Percentiles rank a stretch among this genome's conserved stretches.
Conservation (phyloP, 2,329 filamentous ascomycete species). For the Penicillium digitatum region DNA sequence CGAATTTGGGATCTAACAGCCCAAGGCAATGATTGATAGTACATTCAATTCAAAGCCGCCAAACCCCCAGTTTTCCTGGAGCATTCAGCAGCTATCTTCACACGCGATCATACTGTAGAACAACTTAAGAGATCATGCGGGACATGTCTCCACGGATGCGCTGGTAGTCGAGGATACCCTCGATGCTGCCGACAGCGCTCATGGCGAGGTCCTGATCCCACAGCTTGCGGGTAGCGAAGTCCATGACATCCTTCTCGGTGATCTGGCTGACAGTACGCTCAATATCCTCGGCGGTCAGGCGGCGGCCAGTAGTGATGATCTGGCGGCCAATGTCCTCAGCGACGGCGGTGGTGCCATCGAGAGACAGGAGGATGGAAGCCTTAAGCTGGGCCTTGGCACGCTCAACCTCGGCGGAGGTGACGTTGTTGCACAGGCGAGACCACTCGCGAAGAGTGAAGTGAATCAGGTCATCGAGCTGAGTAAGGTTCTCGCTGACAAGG, state of each 20-base stretch:
- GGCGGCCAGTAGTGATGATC: constrained; percentile 93
- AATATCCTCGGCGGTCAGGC: constrained; percentile 87
- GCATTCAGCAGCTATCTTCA: constrained; percentile 19
- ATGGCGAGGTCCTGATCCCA: constrained; percentile 98
- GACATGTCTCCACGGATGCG: constrained; percentile 73
- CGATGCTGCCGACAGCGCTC: constrained; percentile 87
- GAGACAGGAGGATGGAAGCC: constrained; percentile 92
- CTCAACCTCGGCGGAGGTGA: constrained; percentile 87
- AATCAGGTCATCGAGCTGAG: constrained; percentile 85
- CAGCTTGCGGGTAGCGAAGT: constrained; percentile 88
- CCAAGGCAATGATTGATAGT: constrained; percentile 31
- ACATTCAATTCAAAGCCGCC: constrained; percentile 26
- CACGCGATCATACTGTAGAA: constrained; percentile 18
- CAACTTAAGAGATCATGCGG: constrained; percentile 55
- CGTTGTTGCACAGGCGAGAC: constrained; percentile 87
- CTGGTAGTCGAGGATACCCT: constrained; percentile 62
- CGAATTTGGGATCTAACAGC: constrained; percentile 27
- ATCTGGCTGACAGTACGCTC: constrained; percentile 86
- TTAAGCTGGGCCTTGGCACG: constrained; percentile 99
- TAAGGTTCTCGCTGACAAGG: constrained; percentile 85
- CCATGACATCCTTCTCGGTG: constrained; percentile 94
- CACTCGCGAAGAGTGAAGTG: constrained; percentile 99
- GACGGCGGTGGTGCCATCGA: constrained; percentile 94
- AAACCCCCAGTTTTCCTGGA: constrained; percentile 4
- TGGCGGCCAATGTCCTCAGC: constrained; percentile 98